A percentile compares a stretch with the other conserved stretches of the same genome.
Evolutionary conservation across 805 yeast species (phyloP).

Genomic region (Saccharomycopsis vini): DNA sequence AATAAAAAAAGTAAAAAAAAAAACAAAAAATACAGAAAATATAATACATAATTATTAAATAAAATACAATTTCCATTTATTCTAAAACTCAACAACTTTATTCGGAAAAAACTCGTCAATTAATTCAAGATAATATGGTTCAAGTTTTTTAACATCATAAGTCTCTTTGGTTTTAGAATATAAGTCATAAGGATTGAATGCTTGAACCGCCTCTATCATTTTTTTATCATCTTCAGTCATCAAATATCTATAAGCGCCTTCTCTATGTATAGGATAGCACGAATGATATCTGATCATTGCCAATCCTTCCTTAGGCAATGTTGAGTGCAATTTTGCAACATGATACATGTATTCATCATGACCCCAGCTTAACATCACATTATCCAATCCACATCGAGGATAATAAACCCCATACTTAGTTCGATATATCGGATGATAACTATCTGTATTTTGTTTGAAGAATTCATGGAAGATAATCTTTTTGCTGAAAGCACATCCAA

Average conservation of each 20-base stretch:
- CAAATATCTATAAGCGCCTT: conserved; percentile 52
- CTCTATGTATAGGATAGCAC: conserved; percentile 71
- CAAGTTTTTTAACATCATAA: conserved; percentile 41
- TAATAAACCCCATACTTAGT: conserved; percentile 60
- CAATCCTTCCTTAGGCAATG: conserved; percentile 53
- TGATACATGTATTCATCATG: conserved; percentile 76
- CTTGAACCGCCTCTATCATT: conserved; percentile 55
- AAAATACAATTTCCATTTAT: no score
- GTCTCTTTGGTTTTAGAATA: conserved; percentile 52
- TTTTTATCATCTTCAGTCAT: conserved; percentile 56
- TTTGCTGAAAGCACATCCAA: conserved; percentile 57
- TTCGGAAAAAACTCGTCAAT: conserved; percentile 62
- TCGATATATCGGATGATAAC: conserved; percentile 52
- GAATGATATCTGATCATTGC: conserved; percentile 74
- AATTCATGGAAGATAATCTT: conserved; percentile 53
- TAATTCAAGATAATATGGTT: conserved; percentile 50
- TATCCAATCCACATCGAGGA: conserved; percentile 55
- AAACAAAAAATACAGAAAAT: no score
- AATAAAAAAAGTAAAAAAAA: no score
- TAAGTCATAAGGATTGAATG: conserved; percentile 59
- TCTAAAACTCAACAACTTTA: conserved; percentile 44
- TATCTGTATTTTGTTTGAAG: conserved; percentile 53
- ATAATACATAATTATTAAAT: no score
- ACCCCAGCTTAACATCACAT: conserved; percentile 71
- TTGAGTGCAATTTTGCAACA: conserved; percentile 55